Conservation (phyloP, 1,284 basidiomycete genomes). For the Leccinum fuscescens region DNA sequence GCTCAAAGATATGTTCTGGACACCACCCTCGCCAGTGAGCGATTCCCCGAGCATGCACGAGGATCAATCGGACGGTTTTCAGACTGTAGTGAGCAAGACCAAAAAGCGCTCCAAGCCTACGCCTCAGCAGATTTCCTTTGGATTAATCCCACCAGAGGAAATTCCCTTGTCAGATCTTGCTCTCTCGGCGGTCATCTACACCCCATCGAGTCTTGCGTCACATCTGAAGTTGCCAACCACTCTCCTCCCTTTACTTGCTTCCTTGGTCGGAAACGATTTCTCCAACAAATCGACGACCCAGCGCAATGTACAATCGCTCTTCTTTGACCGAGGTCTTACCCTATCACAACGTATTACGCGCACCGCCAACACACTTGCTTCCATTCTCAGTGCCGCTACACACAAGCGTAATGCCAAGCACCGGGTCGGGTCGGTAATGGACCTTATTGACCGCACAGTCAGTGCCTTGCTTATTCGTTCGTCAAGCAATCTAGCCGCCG, state of each 20-base stretch:
- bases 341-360: conserved; percentile 57
- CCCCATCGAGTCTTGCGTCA: conserved; percentile 60
- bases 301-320: conserved; percentile 56
- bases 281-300: conserved; percentile 47
- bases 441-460: conserved; percentile 68
- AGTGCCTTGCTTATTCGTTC: conserved; percentile 54
- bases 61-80: conserved; percentile 58
- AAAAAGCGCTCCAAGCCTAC: conserved; percentile 39
- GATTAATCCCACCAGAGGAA: conserved; percentile 56
- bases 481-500: conserved; percentile 46
- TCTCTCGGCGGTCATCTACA: conserved; percentile 60
- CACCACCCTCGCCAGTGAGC: conserved; percentile 22
- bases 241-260: conserved; percentile 81
- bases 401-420: conserved; percentile 51
- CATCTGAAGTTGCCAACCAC: conserved; percentile 68
- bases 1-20: conserved; percentile 79
- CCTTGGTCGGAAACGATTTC: conserved; percentile 86
- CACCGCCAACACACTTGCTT: conserved; percentile 47
- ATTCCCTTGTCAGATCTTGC: conserved; percentile 36
- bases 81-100: conserved; percentile 50
- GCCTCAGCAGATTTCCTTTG: conserved; percentile 37
- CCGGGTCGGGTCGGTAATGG: conserved; percentile 65
- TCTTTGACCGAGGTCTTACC: conserved; percentile 63
- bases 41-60: conserved; percentile 29
- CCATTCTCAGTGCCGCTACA: conserved; percentile 46